Evolutionary conservation across 23 red algal species (phyloP), one percentile per base, ranked within the genome.

Genomic region (Porphyridium purpureum): DNA sequence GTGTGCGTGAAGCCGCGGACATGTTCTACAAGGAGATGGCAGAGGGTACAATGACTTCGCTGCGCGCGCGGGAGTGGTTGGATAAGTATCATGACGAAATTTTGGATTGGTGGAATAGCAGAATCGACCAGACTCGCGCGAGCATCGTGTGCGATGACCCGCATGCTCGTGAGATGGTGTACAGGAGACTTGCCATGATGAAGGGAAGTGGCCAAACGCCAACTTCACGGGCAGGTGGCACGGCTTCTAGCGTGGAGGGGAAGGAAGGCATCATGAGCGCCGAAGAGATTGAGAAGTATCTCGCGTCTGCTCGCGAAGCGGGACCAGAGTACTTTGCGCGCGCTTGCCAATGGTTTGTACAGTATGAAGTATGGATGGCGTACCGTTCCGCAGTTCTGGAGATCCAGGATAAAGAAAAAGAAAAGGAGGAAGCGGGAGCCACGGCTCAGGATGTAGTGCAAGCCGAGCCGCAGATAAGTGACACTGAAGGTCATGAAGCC

Each of bases 291-390:
- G 59, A 66, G 9, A 21, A 4, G 21, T 86, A 86, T 55, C 74
- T 86, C 68, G 52, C 44, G 9, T 52, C 33, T 32, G 80, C 80
- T 8, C 58, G 38, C 34, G 68, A 61, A 42, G 80, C 80, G 23
- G 80, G 80, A 5, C 80, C 80, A 25, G 31, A 75, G 33, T 72
- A 75, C 27, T 60, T 41, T 30, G 50, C 52, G 11, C 67, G 67
- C 6, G 80, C 80, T 15, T 53, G 75, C 21, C 22, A 74, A 0
- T 86, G 80, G 80, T 49, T 68, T 34, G 6, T 33, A 7, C 35
- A 61, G n/a, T n/a, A n/a, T n/a, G n/a, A n/a, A n/a, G n/a, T n/a
- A n/a, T n/a, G n/a, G n/a, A n/a, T n/a, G n/a, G n/a, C n/a, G n/a
- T n/a, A n/a, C n/a, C n/a, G n/a, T n/a, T n/a, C n/a, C n/a, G n/a